These are phyloP conservation scores for Pseudogymnoascus sp. DNA, from an alignment of 2,329 filamentous ascomycete species.

Conservation along the genomic window DNA sequence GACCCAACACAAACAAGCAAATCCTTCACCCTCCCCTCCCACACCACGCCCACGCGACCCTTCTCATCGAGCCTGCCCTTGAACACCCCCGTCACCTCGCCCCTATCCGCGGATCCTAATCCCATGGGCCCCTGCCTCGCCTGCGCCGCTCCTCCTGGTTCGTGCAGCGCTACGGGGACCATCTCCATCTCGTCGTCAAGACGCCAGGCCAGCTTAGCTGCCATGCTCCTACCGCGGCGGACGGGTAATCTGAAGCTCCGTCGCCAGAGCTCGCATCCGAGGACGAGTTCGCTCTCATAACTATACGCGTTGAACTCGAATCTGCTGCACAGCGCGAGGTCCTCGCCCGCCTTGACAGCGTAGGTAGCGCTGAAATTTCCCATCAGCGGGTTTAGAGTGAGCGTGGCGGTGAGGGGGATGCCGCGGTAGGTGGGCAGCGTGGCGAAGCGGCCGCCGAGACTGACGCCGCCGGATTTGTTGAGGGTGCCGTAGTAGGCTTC, in stretches of 20 bases:
- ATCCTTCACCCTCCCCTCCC: constrained; percentile 90
- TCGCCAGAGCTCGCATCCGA: constrained; percentile 91
- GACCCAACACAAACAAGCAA: constrained; percentile 86
- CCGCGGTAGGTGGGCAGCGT: constrained; percentile 74
- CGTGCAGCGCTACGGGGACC: neutral
- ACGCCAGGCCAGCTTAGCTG: constrained; percentile 46
- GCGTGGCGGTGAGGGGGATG: constrained; percentile 85
- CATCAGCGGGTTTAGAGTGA: constrained; percentile 91
- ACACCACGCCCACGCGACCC: constrained; percentile 74
- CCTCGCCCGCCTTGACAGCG: constrained; percentile 75
- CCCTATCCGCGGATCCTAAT: constrained; percentile 31
- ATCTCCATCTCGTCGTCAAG: constrained; percentile 30
- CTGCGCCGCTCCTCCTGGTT: neutral
- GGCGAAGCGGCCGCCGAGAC: constrained; percentile 79
- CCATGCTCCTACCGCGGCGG: constrained; percentile 38
- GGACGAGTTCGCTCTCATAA: constrained; percentile 88
- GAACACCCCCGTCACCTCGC: constrained; percentile 70
- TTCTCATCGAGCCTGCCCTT: constrained; percentile 88
- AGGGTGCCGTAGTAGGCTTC: constrained; percentile 93
- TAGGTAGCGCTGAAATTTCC: constrained; percentile 89
- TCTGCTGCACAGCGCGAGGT: constrained; percentile 77
- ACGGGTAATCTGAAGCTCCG: constrained; percentile 32
- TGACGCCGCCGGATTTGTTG: constrained; percentile 90
- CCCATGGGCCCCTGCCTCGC: neutral
- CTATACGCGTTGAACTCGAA: constrained; percentile 98